A percentile compares a stretch with the other conserved stretches of the same genome.
These are phyloP conservation scores for Leucocoprinus leucothites DNA, from an alignment of 768 basidiomycete genomes.

Conservation along the genomic window DNA sequence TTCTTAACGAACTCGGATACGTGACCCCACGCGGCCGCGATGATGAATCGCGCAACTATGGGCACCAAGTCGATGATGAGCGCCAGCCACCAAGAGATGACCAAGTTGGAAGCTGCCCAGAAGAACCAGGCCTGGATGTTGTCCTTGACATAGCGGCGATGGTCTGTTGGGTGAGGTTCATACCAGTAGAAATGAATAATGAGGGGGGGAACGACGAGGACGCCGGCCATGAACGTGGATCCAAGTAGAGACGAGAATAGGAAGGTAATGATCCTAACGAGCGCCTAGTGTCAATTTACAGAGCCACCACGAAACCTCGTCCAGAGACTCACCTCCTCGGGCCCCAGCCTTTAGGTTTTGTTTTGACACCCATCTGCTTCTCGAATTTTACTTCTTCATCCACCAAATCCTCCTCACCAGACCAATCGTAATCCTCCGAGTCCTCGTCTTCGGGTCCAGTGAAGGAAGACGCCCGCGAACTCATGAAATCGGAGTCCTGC, in stretches of 20 bases:
- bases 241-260: constrained; percentile 75
- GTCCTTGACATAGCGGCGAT: constrained; percentile 57
- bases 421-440: constrained; percentile 71
- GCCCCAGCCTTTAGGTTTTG: constrained; percentile 46
- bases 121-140: constrained; percentile 78
- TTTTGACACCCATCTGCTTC: constrained; percentile 51
- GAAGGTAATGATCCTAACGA: constrained; percentile 50
- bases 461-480: constrained; percentile 39
- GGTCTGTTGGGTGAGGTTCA: constrained; percentile 49
- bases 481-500: constrained; percentile 28
- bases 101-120: constrained; percentile 76
- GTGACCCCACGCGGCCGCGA: constrained; percentile 70
- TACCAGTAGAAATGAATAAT: constrained; percentile 72
- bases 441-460: constrained; percentile 59
- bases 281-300: neutral
- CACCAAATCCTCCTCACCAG: constrained; percentile 70
- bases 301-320: neutral
- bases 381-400: constrained; percentile 69
- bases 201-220: constrained; percentile 61
- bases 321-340: constrained; percentile 43
- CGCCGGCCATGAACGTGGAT: constrained; percentile 58
- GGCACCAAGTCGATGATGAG: constrained; percentile 70
- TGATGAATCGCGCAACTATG: constrained; percentile 43
- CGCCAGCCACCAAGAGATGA: constrained; percentile 79
- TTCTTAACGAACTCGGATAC: constrained; percentile 67